Evolutionary conservation across 2,329 filamentous ascomycete species (phyloP).

Genomic region (Neoscytalidium dimidiatum): DNA sequence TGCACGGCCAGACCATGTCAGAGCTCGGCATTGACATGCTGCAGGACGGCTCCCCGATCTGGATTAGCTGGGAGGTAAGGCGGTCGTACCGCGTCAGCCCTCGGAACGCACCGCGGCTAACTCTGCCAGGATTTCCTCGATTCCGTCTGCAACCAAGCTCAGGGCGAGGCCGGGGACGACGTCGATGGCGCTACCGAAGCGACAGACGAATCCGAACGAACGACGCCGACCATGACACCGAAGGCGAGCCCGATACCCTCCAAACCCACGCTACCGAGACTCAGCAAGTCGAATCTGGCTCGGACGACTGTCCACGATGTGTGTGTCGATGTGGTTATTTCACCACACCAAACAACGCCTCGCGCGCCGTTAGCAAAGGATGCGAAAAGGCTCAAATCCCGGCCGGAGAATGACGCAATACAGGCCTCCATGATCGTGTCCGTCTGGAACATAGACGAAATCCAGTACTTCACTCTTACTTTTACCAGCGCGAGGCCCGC

Average conservation of each 20-base stretch:
- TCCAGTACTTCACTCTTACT: constrained; percentile 72
- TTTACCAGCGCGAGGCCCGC: constrained; percentile 61
- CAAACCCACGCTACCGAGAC: constrained; percentile 24
- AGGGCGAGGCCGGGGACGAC: constrained; percentile 14
- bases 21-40: constrained; percentile 74
- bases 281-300: constrained; percentile 40
- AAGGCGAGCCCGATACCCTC: constrained; percentile 17
- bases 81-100: neutral
- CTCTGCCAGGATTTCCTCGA: constrained; percentile 42
- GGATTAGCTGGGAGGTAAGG: constrained; percentile 52
- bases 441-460: constrained; percentile 69
- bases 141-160: constrained; percentile 43
- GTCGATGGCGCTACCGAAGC: neutral
- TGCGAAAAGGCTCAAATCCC: constrained; percentile 26
- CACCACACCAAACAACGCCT: constrained; percentile 38
- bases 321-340: constrained; percentile 68
- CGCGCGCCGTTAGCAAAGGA: neutral
- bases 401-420: constrained; percentile 35
- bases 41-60: constrained; percentile 61
- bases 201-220: neutral
- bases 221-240: constrained; percentile 19
- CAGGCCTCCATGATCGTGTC: constrained; percentile 77
- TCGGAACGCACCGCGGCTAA: neutral
- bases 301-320: constrained; percentile 57
- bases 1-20: constrained; percentile 66